These are phyloP conservation scores for Bonia amplexicaulis DNA, from an alignment of 176 grass and related monocot species.

Conservation along the genomic window DNA sequence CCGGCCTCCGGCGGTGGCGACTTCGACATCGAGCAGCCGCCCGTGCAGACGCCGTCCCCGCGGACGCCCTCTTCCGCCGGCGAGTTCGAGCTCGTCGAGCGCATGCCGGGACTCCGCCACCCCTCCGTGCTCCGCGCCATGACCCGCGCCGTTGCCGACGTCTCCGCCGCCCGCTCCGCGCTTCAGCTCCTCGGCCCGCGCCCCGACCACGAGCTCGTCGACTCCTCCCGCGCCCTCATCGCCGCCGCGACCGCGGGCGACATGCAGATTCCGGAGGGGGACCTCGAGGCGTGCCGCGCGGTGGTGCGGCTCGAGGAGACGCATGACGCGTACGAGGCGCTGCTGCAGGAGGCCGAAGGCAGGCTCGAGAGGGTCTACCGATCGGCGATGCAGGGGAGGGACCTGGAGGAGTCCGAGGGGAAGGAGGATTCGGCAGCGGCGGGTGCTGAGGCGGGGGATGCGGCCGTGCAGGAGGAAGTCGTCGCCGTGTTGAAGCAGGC, in stretches of 20 bases:
- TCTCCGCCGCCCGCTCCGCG: slow-evolving; percentile 68
- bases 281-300: slow-evolving; percentile 37
- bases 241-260: slow-evolving; percentile 16
- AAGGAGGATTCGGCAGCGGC: not conserved
- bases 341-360: slow-evolving; percentile 56
- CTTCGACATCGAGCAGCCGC: slow-evolving; percentile 68
- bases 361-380: slow-evolving; percentile 62
- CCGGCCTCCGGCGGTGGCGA: slow-evolving; percentile 18
- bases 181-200: slow-evolving; percentile 63
- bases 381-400: slow-evolving; percentile 40
- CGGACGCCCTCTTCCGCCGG: slow-evolving; percentile 23
- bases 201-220: slow-evolving; percentile 80
- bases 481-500: slow-evolving; percentile 49
- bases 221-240: slow-evolving; percentile 57
- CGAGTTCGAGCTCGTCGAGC: slow-evolving; percentile 61
- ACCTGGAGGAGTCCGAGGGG: slow-evolving; percentile 14
- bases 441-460: slow-evolving; percentile 14
- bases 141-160: slow-evolving; percentile 64
- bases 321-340: slow-evolving; percentile 56
- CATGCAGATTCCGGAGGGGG: slow-evolving; percentile 21
- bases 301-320: slow-evolving; percentile 58
- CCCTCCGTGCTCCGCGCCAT: slow-evolving; percentile 79
- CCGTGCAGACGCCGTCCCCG: slow-evolving; percentile 29
- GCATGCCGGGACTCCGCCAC: slow-evolving; percentile 71
- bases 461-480: slow-evolving; percentile 52